Base-by-base conservation (phyloP, 306 rosid species). In the Cucumis hystrix region DNA sequence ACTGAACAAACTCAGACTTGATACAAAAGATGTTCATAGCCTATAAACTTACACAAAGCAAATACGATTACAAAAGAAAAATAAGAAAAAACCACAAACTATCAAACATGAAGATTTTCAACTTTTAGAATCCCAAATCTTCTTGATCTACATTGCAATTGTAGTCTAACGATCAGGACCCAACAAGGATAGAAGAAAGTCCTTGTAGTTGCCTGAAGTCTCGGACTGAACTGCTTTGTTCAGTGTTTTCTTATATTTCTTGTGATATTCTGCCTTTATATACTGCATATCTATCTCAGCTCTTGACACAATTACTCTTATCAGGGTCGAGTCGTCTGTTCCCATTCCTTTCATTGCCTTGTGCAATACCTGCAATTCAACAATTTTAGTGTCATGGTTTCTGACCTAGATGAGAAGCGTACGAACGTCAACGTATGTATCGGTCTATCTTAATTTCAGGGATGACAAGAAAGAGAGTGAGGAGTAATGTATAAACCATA, bases 291-390 rank as follows among this genome's bases (percentile, higher is more conserved):
- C 96, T 17, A 86, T 79, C 83, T 93, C 93, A 47, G 88, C 57
- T 75, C 97, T 91, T 45, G 98, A 85, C 76, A 89, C 89, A 77
- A 91, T 84, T 41, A 89, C 87, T 78, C 93, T 84, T 52, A 86
- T 79, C 12, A 93, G 86, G 11, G 85, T 82, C 0, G 78, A 13
- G 79, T 93, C 98, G 70, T 91, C 77, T 0, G 97, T 93, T 45
- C 98, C 98, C 83, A 91, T 21, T 43, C 97, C 96, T 80, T 88
- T 88, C 92, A 91, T 93, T 1, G 98, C 84, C 80, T 91, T 89
- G 57, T 20, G 82, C 54, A 91, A 82, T 15, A 89, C 86, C 98
- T 93, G 82, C 52, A 76, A 77, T 25, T 7, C 9, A 11, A 23
- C 41, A 23, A 47, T 70, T 20, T 67, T 16, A 11, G 7, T 1